These are phyloP conservation scores for Ogataea pignaliae DNA, from an alignment of 805 yeast genomes.

Conservation along the genomic window DNA sequence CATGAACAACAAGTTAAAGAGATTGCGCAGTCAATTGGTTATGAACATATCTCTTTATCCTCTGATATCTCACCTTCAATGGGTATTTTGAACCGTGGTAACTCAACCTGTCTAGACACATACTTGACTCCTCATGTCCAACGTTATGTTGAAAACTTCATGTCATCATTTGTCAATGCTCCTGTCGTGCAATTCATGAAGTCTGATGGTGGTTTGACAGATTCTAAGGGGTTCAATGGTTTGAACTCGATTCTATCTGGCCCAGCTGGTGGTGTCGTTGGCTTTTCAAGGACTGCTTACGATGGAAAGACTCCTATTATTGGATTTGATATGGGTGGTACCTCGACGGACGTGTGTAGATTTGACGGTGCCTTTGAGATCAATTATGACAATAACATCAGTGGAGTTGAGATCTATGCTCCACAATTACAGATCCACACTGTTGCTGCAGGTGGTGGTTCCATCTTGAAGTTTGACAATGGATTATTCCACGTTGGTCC, in stretches of 20 bases:
- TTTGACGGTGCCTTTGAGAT: slow-evolving; percentile 23
- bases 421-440: slow-evolving; percentile 37
- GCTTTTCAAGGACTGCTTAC: slow-evolving; percentile 46
- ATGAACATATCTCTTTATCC: slow-evolving; percentile 28
- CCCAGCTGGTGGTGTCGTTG: slow-evolving; percentile 58
- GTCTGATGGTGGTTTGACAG: slow-evolving; percentile 52
- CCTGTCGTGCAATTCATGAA: slow-evolving; percentile 50
- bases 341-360: slow-evolving; percentile 37
- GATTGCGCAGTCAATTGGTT: slow-evolving; percentile 41
- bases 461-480: slow-evolving; percentile 30
- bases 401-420: slow-evolving; percentile 37
- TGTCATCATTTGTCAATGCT: slow-evolving; percentile 29
- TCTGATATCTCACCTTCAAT: slow-evolving; percentile 34
- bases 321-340: slow-evolving; percentile 37
- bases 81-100: slow-evolving; percentile 35
- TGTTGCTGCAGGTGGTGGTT: slow-evolving; percentile 37
- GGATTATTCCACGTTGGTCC: slow-evolving; percentile 43
- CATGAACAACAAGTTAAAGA: slow-evolving; percentile 34
- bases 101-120: slow-evolving; percentile 39
- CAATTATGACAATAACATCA: slow-evolving; percentile 27
- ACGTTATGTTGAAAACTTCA: slow-evolving; percentile 33
- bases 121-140: slow-evolving; percentile 38
- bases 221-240: slow-evolving; percentile 48
- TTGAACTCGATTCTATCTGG: slow-evolving; percentile 50
- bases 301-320: slow-evolving; percentile 31